Conservation (phyloP, 148 eudicot genomes). For the Rhododendron molle region DNA sequence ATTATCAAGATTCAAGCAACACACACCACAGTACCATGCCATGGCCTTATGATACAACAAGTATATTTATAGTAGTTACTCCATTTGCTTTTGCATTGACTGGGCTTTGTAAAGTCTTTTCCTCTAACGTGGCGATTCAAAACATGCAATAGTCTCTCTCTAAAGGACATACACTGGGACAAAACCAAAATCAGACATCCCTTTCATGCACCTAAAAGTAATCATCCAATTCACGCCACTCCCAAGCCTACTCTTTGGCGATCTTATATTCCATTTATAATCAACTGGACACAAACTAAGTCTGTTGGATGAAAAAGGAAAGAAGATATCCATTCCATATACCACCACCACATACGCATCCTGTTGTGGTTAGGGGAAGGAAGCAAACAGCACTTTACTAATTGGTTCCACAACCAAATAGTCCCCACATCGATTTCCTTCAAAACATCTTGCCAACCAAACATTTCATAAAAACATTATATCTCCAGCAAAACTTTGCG, state of each 20-base stretch:
- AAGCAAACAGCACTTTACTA: neutral
- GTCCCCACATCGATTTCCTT: neutral
- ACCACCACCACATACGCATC: neutral
- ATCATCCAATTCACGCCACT: neutral
- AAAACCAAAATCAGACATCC: neutral
- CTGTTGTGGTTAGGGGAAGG: neutral
- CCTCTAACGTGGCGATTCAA: neutral
- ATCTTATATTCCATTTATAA: neutral
- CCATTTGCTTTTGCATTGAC: constrained; percentile 3
- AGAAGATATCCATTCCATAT: neutral
- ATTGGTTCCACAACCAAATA: neutral
- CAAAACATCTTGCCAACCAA: neutral
- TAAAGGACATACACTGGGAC: neutral
- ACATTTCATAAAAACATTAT: neutral
- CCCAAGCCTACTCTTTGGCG: neutral
- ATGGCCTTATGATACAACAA: neutral
- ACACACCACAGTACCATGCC: neutral
- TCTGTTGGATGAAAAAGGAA: neutral
- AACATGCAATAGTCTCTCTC: constrained; percentile 1
- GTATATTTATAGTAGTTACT: neutral
- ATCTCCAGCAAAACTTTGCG: neutral
- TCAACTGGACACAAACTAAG: neutral
- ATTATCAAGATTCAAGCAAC: neutral
- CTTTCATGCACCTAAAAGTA: neutral
- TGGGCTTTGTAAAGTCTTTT: neutral